phyloP scores from a whole-genome alignment of 768 basidiomycete species.

The Termitomyces sp. region DNA sequence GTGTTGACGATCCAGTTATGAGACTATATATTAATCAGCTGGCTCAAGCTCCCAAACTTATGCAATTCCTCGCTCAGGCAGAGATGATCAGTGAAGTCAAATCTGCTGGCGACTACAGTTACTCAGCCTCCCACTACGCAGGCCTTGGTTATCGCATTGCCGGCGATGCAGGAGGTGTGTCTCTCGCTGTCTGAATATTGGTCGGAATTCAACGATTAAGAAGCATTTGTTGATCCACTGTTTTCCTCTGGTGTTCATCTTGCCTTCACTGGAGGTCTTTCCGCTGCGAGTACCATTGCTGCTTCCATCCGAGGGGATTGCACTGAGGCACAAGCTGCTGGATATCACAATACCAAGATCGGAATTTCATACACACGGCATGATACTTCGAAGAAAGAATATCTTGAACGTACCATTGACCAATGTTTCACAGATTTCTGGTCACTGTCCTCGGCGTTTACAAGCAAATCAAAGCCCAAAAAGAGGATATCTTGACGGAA shows the following conservation, averaged over 20 bases:
- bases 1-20: slow-evolving; percentile 18
- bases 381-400: background rate
- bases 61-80: slow-evolving; percentile 14
- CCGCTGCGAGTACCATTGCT: slow-evolving; percentile 25
- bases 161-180: slow-evolving; percentile 37
- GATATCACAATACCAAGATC: slow-evolving; percentile 23
- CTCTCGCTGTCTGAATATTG: background rate
- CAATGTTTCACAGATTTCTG: slow-evolving; percentile 24
- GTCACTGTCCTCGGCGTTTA: slow-evolving; percentile 36
- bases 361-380: slow-evolving; percentile 26
- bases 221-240: slow-evolving; percentile 41
- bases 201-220: background rate
- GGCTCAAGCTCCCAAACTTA: background rate
- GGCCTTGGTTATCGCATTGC: slow-evolving; percentile 14
- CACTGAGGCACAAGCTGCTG: slow-evolving; percentile 17
- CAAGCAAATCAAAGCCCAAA: slow-evolving; percentile 36
- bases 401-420: background rate
- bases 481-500: slow-evolving; percentile 25
- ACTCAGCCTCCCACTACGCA: background rate
- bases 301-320: slow-evolving; percentile 21
- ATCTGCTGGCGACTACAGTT: slow-evolving; percentile 4
- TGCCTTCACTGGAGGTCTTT: slow-evolving; percentile 25
- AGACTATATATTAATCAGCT: slow-evolving; percentile 32
- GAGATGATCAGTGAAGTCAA: slow-evolving; percentile 19
- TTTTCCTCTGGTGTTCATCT: slow-evolving; percentile 33